phyloP scores from a whole-genome alignment of 73 alveolate genomes.

The Paramecium caudatum region DNA sequence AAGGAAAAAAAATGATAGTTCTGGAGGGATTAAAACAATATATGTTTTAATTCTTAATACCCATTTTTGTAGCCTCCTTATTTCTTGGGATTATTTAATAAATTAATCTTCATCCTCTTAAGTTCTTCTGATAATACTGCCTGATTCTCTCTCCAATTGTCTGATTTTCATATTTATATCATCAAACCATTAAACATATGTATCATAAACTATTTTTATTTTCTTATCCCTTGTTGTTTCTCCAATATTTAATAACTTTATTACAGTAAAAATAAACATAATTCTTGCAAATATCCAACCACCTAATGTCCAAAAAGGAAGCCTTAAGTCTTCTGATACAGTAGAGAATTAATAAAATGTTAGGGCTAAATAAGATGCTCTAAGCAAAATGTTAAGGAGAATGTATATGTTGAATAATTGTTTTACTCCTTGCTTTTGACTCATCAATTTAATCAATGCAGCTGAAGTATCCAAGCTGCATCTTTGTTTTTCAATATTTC shows the following conservation, averaged over 20 bases:
- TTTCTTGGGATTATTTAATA: neutral
- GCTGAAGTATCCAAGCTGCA: slow-evolving; percentile 47
- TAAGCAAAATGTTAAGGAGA: neutral
- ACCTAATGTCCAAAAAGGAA: neutral
- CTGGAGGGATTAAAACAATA: slow-evolving; percentile 36
- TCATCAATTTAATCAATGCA: neutral
- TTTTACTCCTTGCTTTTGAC: neutral
- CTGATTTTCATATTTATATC: slow-evolving; percentile 3
- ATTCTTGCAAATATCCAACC: neutral
- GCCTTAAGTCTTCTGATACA: neutral
- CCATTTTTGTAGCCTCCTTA: neutral
- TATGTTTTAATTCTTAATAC: slow-evolving; percentile 11
- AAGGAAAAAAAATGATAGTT: neutral
- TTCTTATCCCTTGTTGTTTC: slow-evolving; percentile 43
- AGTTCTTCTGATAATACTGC: neutral
- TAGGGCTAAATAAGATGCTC: neutral
- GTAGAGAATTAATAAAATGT: neutral
- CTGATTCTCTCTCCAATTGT: neutral
- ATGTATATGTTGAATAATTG: neutral
- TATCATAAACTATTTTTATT: slow-evolving; percentile 56
- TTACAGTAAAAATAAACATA: neutral
- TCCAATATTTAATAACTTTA: slow-evolving; percentile 30
- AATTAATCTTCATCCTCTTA: slow-evolving; percentile 25
- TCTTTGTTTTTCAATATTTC: neutral
- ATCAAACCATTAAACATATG: slow-evolving; percentile 34